These are phyloP conservation scores for Colletotrichum paranaense DNA, from an alignment of 2,329 filamentous ascomycete genomes.

Conservation along the genomic window DNA sequence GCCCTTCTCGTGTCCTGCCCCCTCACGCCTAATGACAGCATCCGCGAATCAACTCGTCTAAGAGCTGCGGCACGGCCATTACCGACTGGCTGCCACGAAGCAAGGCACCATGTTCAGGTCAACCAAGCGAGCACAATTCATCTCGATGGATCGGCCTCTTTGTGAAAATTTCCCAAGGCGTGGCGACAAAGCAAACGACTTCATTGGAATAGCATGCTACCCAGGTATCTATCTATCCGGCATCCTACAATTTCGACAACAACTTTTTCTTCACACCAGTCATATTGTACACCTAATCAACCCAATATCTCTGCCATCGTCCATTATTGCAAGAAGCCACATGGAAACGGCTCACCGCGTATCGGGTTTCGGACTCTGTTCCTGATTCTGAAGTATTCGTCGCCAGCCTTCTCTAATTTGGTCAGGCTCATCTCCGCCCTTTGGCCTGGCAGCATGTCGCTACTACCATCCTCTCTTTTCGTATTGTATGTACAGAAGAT, in stretches of 20 bases:
- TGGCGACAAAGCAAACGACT: not conserved
- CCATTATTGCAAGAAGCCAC: not conserved
- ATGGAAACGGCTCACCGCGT: not conserved
- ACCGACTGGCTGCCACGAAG: conserved; percentile 13
- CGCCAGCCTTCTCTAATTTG: not conserved
- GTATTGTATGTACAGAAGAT: not conserved
- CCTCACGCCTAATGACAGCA: conserved; percentile 30
- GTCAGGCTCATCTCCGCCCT: conserved; percentile 6
- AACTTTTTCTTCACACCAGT: not conserved
- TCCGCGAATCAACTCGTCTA: conserved; percentile 13
- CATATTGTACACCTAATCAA: not conserved
- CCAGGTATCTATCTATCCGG: not conserved
- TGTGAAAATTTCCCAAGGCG: not conserved
- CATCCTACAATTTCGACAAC: not conserved
- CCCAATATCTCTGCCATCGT: not conserved
- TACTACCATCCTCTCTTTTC: not conserved
- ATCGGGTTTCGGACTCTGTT: not conserved
- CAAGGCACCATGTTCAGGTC: not conserved
- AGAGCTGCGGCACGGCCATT: conserved; percentile 9
- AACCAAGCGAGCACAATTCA: not conserved
- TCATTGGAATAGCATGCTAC: not conserved
- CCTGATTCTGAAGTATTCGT: conserved; percentile 14
- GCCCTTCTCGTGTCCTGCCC: conserved; percentile 20
- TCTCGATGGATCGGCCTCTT: not conserved
- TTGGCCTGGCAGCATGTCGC: not conserved